Evolutionary conservation across 129 eudicot species (phyloP).

Genomic region (Flaveria ramosissima): DNA sequence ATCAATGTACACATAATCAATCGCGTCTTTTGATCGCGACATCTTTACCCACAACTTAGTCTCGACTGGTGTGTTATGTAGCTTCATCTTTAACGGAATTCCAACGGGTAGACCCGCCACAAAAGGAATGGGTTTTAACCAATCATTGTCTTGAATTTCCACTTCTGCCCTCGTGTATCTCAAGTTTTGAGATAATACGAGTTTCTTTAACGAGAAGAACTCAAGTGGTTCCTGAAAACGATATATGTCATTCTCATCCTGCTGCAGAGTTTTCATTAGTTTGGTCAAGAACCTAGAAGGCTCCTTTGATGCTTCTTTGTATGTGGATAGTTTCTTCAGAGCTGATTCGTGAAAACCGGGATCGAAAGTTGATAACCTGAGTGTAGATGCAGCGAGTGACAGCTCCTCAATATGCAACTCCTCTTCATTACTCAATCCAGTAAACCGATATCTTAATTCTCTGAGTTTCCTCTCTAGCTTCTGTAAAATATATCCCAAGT

Average conservation of each 20-base stretch:
- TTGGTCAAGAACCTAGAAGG: slow-evolving; percentile 51
- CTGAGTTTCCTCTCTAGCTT: slow-evolving; percentile 47
- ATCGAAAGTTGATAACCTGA: slow-evolving; percentile 41
- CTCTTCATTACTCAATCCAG: slow-evolving; percentile 55
- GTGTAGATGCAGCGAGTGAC: slow-evolving; percentile 42
- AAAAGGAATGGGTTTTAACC: slow-evolving; percentile 59
- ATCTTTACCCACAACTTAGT: slow-evolving; percentile 59
- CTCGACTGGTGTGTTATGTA: slow-evolving; percentile 49
- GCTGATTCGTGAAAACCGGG: slow-evolving; percentile 24
- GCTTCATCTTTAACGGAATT: slow-evolving; percentile 49
- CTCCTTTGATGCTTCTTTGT: slow-evolving; percentile 39
- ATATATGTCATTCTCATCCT: slow-evolving; percentile 21
- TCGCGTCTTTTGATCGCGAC: slow-evolving; percentile 26
- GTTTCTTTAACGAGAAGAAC: slow-evolving; percentile 48
- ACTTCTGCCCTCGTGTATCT: slow-evolving; percentile 53
- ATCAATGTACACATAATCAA: slow-evolving; percentile 61
- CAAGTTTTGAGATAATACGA: slow-evolving; percentile 37
- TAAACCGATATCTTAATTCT: slow-evolving; percentile 51
- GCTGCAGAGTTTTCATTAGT: slow-evolving; percentile 38
- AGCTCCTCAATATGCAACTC: slow-evolving; percentile 56
- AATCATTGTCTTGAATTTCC: slow-evolving; percentile 40
- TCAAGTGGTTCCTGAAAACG: slow-evolving; percentile 44
- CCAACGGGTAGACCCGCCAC: slow-evolving; percentile 80
- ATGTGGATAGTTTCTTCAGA: slow-evolving; percentile 39
- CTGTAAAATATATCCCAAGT: slow-evolving; percentile 36